Base-by-base conservation (phyloP, 257 asterid genomes). In the Primulina eburnea region DNA sequence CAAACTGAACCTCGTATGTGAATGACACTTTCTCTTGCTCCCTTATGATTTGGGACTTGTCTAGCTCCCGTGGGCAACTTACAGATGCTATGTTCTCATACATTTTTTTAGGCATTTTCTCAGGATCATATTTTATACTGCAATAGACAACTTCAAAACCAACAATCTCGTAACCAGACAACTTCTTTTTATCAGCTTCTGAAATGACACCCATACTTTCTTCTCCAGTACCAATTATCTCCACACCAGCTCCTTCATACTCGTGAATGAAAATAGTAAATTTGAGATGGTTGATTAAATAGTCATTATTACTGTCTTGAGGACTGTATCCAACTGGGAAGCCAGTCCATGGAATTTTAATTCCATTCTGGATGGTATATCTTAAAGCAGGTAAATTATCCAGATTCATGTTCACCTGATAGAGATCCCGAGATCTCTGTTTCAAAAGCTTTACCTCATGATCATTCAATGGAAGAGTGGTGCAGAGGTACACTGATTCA, bases 331-430 rank as follows among this genome's bases (percentile, higher is more conserved):
- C 95, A 29, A 88, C 77, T 26, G 95, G 95, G 77, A 77, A 88
- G 12, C 95, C 95, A 0, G 95, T 86, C 95, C 95, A 86, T 73
- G 82, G 90, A 62, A 88, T 82, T 68, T 70, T 86, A 61, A 88
- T 64, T 75, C 92, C 92, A 60, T 84, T 84, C 74, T 84, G 89
- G 80, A 67, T 77, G 79, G 90, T 83, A 72, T 73, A 84, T 75
- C 92, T 84, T 82, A 88, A 62, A 64, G 89, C 92, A 29, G 95
- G 95, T 74, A 88, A 77, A 62, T 88, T 86, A 68, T 88, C 95
- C 65, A 88, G 83, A 72, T 84, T 84, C 86, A 88, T 80, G 83
- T 88, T 88, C 68, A 86, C 95, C 77, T 86, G 92, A 71, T 88
- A 88, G 55, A 88, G 77, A 78, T 88, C 92, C 24, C 84, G 82